Base-by-base conservation (phyloP, 2,329 filamentous ascomycete genomes). In the Conoideocrella luteorostrata region DNA sequence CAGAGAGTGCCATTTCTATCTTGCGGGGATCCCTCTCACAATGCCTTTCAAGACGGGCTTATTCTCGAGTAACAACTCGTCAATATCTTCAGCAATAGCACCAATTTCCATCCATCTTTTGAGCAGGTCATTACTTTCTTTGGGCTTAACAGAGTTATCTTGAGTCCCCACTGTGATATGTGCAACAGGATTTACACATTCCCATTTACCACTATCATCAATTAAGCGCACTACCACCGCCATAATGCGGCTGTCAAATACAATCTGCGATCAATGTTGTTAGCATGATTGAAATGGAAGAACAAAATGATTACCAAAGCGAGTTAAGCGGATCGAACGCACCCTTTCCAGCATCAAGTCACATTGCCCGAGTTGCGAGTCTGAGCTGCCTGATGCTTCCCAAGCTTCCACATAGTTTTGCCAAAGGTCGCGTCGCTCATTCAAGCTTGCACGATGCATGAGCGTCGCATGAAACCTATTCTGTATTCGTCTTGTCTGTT, bases 121-220 rank as follows among this genome's bases (percentile, higher is more conserved):
- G 46, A 98, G 64, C 57, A 98, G 55, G 47, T 88, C 82, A 59
- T 98, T 98, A 67, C 90, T 95, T 70, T 98, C 91, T 65, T 86
- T 90, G 0, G 93, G 91, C 69, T 96, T 97, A 56, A 97, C 79
- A 7, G 72, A 64, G 37, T 72, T 65, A 51, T 82, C 77, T 9
- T 81, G 78, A 1, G 93, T 98, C 17, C 93, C 93, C 7, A 97
- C 74, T 0, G 93, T 98, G 47, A 98, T 79, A 61, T 98, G 93
- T 10, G 90, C 81, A 24, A 94, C 74, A 12, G 73, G 66, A 58
- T 98, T 98, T 34, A 78, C 76, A 48, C 83, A 91, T 44, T 80
- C 71, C 80, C 82, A 87, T 37, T 68, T 67, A 34, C 60, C 66
- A 48, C 63, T 66, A 12, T 75, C 66, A 45, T 80, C 78, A 5